phyloP scores from a whole-genome alignment of 306 rosid species.

The Dryas octopetala region DNA sequence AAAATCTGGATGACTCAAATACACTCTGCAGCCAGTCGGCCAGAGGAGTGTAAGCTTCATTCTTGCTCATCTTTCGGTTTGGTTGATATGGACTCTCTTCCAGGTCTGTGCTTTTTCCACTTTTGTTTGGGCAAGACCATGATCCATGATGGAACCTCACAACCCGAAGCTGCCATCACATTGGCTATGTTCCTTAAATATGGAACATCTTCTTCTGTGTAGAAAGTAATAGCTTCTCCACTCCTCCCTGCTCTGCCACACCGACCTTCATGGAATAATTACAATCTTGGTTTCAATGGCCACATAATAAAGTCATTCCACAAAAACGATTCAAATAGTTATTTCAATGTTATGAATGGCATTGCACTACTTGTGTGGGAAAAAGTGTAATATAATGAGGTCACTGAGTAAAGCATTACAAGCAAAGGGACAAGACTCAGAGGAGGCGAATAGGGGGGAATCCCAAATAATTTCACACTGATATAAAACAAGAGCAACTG shows the following conservation, averaged over 20 bases:
- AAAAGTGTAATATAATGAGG: not conserved
- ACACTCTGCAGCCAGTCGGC: no score
- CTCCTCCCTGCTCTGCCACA: constrained; percentile 95
- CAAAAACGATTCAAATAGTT: not conserved
- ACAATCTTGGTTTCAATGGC: constrained; percentile 18
- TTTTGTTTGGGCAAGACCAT: constrained; percentile 64
- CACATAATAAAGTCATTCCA: not conserved
- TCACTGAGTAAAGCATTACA: not conserved
- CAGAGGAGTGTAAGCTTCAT: not conserved
- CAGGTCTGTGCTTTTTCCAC: constrained; percentile 91
- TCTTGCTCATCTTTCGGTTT: constrained; percentile 39
- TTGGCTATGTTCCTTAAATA: constrained; percentile 79
- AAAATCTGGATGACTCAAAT: constrained; percentile 1
- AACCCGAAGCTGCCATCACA: constrained; percentile 79
- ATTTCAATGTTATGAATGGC: not conserved
- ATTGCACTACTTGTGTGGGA: not conserved
- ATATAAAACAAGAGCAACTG: not conserved
- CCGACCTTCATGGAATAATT: constrained; percentile 60
- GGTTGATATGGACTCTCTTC: constrained; percentile 71
- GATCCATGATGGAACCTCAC: constrained; percentile 85
- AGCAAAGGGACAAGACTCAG: no score
- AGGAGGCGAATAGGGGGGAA: no score
- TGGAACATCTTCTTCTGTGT: constrained; percentile 80
- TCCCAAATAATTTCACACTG: not conserved
- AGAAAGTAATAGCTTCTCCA: constrained; percentile 89